Base-by-base conservation (phyloP, 2,329 filamentous ascomycete genomes). In the Calonectria pauciramosa region DNA sequence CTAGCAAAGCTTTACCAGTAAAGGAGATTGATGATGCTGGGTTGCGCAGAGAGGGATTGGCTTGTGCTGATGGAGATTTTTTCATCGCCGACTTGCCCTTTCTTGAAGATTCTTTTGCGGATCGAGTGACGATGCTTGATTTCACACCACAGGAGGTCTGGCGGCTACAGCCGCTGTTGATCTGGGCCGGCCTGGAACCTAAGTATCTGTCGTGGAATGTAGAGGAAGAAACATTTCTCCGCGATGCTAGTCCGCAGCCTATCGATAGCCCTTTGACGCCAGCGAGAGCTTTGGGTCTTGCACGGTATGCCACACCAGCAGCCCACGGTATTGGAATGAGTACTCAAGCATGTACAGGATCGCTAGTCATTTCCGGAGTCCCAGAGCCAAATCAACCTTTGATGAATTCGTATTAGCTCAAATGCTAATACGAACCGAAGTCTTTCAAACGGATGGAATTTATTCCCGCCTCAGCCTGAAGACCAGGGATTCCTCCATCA, bases 171-270 rank as follows among this genome's bases (percentile, higher is more conserved):
- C 78, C 78, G 13, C 11, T 80, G 0, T 14, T 80, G 9, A 65
- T 74, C 0, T 80, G 79, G 79, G 79, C 79, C 1, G 72, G 67
- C 1, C 75, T 80, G 3, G 79, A 80, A 5, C 52, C 68, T 1
- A 68, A 73, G 10, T 80, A 80, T 20, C 28, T 80, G 1, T 80
- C 79, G 0, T 71, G 68, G 2, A 78, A 80, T 13, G 75, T 80
- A 4, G 69, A 75, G 1, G 79, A 79, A 8, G 44, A 52, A 26
- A 68, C 41, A 6, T 59, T 36, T 28, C 18, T 64, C 1, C 20
- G 52, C 1, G 44, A 44, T 14, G 44, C 34, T 11, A 8, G n/a
- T 2, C 28, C 23, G 2, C 9, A 68, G 23, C 70, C 70, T 0
- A 56, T 77, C 0, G 44, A 34, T 0, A 69, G 68, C 0, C 70